Evolutionary conservation across 257 asterid genomes (phyloP).

Genomic region (Euphrasia confusa): DNA sequence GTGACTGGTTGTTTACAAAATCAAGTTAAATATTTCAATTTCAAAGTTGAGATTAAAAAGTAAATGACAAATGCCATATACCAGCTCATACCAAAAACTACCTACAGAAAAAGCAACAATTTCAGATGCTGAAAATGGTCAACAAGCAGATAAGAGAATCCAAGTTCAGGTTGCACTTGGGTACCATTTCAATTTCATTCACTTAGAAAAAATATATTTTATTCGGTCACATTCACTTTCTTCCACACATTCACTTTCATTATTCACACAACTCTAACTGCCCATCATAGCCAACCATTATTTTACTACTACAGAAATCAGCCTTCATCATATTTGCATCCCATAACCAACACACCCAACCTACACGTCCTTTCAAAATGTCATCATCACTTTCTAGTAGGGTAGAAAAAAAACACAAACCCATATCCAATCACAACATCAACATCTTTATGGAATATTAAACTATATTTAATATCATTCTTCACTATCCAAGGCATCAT

Average conservation of each 20-base stretch:
- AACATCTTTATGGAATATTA: neutral
- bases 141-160: neutral
- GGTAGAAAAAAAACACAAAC: neutral
- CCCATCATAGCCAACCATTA: neutral
- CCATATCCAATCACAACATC: neutral
- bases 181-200: neutral
- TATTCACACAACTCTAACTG: neutral
- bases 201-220: neutral
- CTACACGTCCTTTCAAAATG: neutral
- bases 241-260: neutral
- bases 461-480: neutral
- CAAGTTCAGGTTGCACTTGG: neutral
- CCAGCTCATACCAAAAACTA: slow-evolving; percentile 14
- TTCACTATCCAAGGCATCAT: slow-evolving; percentile 3
- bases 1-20: neutral
- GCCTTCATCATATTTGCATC: neutral
- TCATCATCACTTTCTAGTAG: neutral
- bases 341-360: neutral
- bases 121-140: slow-evolving; percentile 17
- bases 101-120: slow-evolving; percentile 2
- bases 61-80: neutral
- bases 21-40: neutral
- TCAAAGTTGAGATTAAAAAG: slow-evolving; percentile 2
- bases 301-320: neutral
- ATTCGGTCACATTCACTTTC: neutral